Percentiles rank a stretch among this genome's conserved stretches.
These are phyloP conservation scores for Sporisorium exsertum DNA, from an alignment of 1,284 basidiomycete species.

Conservation along the genomic window DNA sequence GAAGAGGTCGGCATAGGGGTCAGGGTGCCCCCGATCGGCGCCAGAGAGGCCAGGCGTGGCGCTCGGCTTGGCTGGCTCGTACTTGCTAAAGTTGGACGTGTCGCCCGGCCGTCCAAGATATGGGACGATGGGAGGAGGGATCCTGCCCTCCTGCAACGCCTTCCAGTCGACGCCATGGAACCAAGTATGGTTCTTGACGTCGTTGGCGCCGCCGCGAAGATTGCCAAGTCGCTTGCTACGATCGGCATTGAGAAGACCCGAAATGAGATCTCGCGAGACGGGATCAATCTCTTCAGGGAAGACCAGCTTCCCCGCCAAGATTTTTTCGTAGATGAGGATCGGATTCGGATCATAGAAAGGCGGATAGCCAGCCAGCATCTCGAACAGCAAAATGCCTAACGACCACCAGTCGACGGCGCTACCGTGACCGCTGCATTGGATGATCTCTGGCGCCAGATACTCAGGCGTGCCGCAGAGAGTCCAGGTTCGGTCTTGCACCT, in stretches of 20 bases:
- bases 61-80: slow-evolving; percentile 35
- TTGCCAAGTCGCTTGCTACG: slow-evolving; percentile 72
- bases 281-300: slow-evolving; percentile 72
- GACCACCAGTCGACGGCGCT: slow-evolving; percentile 66
- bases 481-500: slow-evolving; percentile 63
- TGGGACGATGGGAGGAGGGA: slow-evolving; percentile 72
- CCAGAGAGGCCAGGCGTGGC: slow-evolving; percentile 36
- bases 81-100: slow-evolving; percentile 55
- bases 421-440: slow-evolving; percentile 65
- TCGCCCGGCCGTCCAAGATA: slow-evolving; percentile 76
- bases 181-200: slow-evolving; percentile 72
- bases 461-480: slow-evolving; percentile 67
- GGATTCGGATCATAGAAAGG: slow-evolving; percentile 64
- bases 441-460: slow-evolving; percentile 67
- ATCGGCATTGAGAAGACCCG: slow-evolving; percentile 71
- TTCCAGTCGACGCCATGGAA: slow-evolving; percentile 73
- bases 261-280: slow-evolving; percentile 72
- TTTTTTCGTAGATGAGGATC: slow-evolving; percentile 68
- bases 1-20: slow-evolving; percentile 33
- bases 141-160: slow-evolving; percentile 67
- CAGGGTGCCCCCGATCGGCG: slow-evolving; percentile 11
- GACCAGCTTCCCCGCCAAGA: slow-evolving; percentile 70
- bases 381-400: slow-evolving; percentile 65
- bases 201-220: slow-evolving; percentile 71
- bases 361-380: slow-evolving; percentile 66